Conservation (phyloP, 352 stramenopile species). For the Phytophthora pini region DNA sequence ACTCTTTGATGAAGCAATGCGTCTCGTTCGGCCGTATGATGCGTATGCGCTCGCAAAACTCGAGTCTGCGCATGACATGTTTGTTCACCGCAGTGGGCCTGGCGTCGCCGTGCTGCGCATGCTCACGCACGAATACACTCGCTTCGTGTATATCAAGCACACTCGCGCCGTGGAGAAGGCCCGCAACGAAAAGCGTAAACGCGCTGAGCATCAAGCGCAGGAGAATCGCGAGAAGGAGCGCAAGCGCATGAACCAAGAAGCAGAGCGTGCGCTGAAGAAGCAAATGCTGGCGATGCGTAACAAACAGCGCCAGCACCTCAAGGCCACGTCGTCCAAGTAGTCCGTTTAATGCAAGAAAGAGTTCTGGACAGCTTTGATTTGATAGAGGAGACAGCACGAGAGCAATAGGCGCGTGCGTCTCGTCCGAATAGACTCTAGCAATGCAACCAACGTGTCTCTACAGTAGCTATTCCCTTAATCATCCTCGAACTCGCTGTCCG, state of each 20-base stretch:
- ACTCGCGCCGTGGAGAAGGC: slow-evolving; percentile 76
- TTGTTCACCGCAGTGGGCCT: slow-evolving; percentile 62
- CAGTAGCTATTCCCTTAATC: slow-evolving; percentile 35
- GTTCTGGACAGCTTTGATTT: slow-evolving; percentile 24
- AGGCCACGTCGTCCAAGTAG: slow-evolving; percentile 37
- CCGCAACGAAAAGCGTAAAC: slow-evolving; percentile 71
- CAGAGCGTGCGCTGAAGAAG: slow-evolving; percentile 73
- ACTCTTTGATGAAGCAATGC: slow-evolving; percentile 72
- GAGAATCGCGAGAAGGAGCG: slow-evolving; percentile 64
- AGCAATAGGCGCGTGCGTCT: slow-evolving; percentile 3
- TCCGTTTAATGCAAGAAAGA: slow-evolving; percentile 8
- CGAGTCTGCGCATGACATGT: slow-evolving; percentile 64
- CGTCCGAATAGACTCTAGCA: slow-evolving; percentile 16
- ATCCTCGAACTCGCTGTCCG: slow-evolving; percentile 88
- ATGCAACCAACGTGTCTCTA: slow-evolving; percentile 13
- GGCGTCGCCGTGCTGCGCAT: slow-evolving; percentile 70
- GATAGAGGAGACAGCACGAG: slow-evolving; percentile 18
- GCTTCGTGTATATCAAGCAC: slow-evolving; percentile 87
- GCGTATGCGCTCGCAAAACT: slow-evolving; percentile 75
- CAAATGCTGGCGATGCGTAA: slow-evolving; percentile 86
- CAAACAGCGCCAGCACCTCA: slow-evolving; percentile 66
- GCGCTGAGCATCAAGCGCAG: slow-evolving; percentile 67
- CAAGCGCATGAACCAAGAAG: slow-evolving; percentile 72
- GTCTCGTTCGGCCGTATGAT: slow-evolving; percentile 69
- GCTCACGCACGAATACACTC: slow-evolving; percentile 86